Evolutionary conservation across 2,329 filamentous ascomycete species (phyloP).

Genomic region (Ceratocystiopsis brevicomis): DNA sequence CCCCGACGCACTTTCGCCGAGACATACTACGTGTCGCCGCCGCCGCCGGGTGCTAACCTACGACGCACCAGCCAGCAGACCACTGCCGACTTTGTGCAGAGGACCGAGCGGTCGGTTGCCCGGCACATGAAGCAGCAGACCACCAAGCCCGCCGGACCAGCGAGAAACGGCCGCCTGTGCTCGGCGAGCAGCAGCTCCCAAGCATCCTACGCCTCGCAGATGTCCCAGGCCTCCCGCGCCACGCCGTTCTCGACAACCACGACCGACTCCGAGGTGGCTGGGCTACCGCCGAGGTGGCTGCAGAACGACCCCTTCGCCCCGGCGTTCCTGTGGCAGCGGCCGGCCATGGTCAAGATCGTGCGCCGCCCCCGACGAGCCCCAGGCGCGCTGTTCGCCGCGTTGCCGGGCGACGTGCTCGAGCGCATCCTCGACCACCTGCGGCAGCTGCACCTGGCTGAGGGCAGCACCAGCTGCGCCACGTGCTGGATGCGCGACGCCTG

Average conservation of each 20-base stretch:
- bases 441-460: slow-evolving; percentile 27
- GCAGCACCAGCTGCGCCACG: slow-evolving; percentile 37
- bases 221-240: slow-evolving; percentile 10
- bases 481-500: slow-evolving; percentile 46
- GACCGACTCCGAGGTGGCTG: background rate
- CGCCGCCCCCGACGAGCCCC: slow-evolving; percentile 17
- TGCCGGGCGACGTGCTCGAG: slow-evolving; percentile 40
- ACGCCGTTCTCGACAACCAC: background rate
- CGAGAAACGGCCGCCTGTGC: slow-evolving; percentile 7
- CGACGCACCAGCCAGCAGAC: slow-evolving; percentile 5
- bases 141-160: background rate
- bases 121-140: slow-evolving; percentile 1
- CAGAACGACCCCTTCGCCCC: too few relatives aligned
- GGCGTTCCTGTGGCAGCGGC: background rate
- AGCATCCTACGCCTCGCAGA: background rate
- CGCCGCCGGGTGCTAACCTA: too few relatives aligned
- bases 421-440: slow-evolving; percentile 36
- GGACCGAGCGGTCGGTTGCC: slow-evolving; percentile 11
- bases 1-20: too few relatives aligned
- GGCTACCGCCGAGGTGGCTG: too few relatives aligned
- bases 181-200: slow-evolving; percentile 8
- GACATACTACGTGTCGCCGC: too few relatives aligned
- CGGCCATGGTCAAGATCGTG: slow-evolving; percentile 15
- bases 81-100: slow-evolving; percentile 11
- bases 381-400: slow-evolving; percentile 33